phyloP scores from a whole-genome alignment of 345 rosid species.

The Geranium rotundifolium region DNA sequence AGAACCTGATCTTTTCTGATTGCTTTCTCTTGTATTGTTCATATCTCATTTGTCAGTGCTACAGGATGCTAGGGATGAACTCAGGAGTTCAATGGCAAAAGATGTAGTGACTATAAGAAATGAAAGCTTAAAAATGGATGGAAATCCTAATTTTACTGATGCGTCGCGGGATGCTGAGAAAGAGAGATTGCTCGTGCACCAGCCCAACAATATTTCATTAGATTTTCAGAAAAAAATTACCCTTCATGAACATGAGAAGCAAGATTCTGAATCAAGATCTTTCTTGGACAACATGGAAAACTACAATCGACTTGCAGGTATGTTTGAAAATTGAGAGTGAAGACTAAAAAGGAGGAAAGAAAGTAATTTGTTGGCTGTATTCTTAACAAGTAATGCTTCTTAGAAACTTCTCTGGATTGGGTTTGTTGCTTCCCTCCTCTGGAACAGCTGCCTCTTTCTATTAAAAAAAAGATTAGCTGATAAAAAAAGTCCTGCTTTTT shows the following conservation, averaged over 20 bases:
- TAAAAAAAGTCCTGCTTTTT: too few species aligned
- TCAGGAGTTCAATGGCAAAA: constrained; percentile 88
- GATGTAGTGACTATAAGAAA: constrained; percentile 64
- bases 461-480: too few species aligned
- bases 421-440: too few species aligned
- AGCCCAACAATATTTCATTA: constrained; percentile 22
- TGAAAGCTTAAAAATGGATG: constrained; percentile 54
- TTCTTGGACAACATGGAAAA: constrained; percentile 31
- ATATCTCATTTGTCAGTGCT: constrained; percentile 21
- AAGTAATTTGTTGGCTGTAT: too few species aligned
- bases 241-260: constrained; percentile 54
- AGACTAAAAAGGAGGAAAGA: too few species aligned
- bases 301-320: constrained; percentile 40
- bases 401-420: too few species aligned
- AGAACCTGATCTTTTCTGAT: constrained; percentile 9
- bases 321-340: neutral
- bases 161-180: constrained; percentile 12
- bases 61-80: constrained; percentile 87
- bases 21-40: constrained; percentile 8
- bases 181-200: constrained; percentile 20
- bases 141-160: constrained; percentile 18
- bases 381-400: too few species aligned
- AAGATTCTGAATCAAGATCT: constrained; percentile 30
- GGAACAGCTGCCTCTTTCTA: too few species aligned
- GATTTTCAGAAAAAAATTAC: constrained; percentile 85